Evolutionary conservation across 176 grass and related monocot species (phyloP).

Genomic region (Zizania latifolia): DNA sequence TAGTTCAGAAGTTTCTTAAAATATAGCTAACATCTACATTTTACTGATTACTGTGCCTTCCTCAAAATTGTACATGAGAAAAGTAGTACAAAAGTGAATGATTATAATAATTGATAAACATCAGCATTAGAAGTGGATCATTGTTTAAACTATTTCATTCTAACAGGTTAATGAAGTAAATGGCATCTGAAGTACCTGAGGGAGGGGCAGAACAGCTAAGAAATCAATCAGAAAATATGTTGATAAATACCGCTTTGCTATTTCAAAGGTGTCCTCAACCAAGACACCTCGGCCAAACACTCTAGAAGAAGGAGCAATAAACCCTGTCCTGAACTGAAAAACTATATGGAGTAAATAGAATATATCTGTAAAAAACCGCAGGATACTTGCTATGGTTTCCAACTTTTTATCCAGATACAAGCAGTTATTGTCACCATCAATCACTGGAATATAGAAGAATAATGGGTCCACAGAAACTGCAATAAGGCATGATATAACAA

Average conservation of each 20-base stretch:
- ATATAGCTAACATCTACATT: not conserved
- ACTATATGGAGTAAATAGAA: constrained; percentile 93
- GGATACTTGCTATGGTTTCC: constrained; percentile 65
- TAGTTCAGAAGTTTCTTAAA: not conserved
- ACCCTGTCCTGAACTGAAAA: constrained; percentile 94
- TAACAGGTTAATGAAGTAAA: constrained; percentile 16
- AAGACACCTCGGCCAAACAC: constrained; percentile 88
- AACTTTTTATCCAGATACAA: constrained; percentile 68
- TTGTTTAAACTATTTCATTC: not conserved
- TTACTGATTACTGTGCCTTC: not conserved
- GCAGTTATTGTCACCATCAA: constrained; percentile 43
- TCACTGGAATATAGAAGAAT: constrained; percentile 85
- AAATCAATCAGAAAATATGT: constrained; percentile 77
- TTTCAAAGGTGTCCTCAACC: constrained; percentile 57
- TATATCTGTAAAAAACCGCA: constrained; percentile 84
- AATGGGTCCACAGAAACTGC: constrained; percentile 85
- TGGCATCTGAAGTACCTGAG: constrained; percentile 59
- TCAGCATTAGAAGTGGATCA: not conserved
- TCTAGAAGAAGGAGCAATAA: constrained; percentile 85
- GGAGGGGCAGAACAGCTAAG: constrained; percentile 81
- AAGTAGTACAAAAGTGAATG: not conserved
- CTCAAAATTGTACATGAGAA: not conserved
- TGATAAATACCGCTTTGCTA: constrained; percentile 73
- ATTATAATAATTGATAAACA: no score
- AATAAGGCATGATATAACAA: constrained; percentile 84